These are phyloP conservation scores for Lathyrus tuberosus DNA, from an alignment of 306 rosid species.

Conservation along the genomic window DNA sequence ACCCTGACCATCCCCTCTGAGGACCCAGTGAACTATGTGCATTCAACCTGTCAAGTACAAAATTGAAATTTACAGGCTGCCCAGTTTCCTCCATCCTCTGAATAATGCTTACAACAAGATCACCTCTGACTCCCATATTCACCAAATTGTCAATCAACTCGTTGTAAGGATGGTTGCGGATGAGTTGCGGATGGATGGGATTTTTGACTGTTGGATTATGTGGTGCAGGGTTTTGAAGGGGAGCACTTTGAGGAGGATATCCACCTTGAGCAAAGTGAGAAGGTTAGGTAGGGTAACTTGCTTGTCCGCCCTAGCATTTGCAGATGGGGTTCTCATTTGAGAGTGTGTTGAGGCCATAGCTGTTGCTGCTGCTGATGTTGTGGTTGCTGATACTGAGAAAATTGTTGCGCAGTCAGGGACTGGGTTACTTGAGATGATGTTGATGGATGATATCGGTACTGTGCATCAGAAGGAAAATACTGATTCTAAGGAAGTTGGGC, in stretches of 20 bases:
- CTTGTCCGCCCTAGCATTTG: slow-evolving; percentile 58
- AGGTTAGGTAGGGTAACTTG: slow-evolving; percentile 59
- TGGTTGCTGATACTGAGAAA: slow-evolving; percentile 68
- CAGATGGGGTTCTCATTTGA: slow-evolving; percentile 58
- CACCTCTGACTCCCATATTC: slow-evolving; percentile 82
- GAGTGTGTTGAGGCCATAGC: slow-evolving; percentile 47
- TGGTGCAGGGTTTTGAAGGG: slow-evolving; percentile 56
- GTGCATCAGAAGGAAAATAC: slow-evolving; percentile 63
- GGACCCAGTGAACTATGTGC: slow-evolving; percentile 55
- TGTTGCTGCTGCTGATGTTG: slow-evolving; percentile 55
- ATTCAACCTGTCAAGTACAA: slow-evolving; percentile 75
- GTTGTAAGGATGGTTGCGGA: slow-evolving; percentile 63
- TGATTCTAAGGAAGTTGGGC: slow-evolving; percentile 63
- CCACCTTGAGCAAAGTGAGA: slow-evolving; percentile 65
- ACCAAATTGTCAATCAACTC: slow-evolving; percentile 74
- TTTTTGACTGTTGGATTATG: slow-evolving; percentile 50
- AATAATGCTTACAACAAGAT: slow-evolving; percentile 68
- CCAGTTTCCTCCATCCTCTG: slow-evolving; percentile 93
- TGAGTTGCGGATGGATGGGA: slow-evolving; percentile 57
- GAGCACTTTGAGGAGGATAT: slow-evolving; percentile 65
- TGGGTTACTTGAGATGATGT: slow-evolving; percentile 63
- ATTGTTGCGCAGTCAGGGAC: slow-evolving; percentile 56
- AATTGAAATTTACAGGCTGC: slow-evolving; percentile 72
- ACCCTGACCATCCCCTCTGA: slow-evolving; percentile 77
- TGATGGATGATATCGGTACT: slow-evolving; percentile 60